These are phyloP conservation scores for Phytophthora constricta DNA, from an alignment of 352 stramenopile genomes.

Conservation along the genomic window DNA sequence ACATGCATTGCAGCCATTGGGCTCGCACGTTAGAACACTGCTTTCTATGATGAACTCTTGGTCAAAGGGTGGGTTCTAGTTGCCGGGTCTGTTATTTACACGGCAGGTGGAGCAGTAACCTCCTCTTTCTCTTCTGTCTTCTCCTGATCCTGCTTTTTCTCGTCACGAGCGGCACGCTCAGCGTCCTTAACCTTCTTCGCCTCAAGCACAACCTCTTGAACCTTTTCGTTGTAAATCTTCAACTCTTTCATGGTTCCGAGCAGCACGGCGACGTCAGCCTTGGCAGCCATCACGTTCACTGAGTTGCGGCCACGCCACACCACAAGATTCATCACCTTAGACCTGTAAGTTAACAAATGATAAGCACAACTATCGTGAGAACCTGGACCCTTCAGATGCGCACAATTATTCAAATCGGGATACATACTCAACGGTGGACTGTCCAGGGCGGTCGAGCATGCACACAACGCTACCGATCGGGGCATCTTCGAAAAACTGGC, in stretches of 20 bases:
- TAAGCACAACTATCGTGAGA: conserved; percentile 20
- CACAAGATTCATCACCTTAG: conserved; percentile 85
- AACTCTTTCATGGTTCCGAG: conserved; percentile 87
- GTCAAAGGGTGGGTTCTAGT: conserved; percentile 3
- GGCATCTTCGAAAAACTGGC: conserved; percentile 57
- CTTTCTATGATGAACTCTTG: conserved; percentile 19
- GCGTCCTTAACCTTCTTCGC: conserved; percentile 62
- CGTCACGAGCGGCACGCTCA: conserved; percentile 47
- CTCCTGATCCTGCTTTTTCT: conserved; percentile 35
- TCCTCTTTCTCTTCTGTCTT: conserved; percentile 7
- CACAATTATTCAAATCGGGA: background rate
- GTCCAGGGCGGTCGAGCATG: conserved; percentile 63
- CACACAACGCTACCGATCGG: conserved; percentile 84
- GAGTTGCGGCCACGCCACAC: conserved; percentile 88
- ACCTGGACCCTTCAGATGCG: background rate
- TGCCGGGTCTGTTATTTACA: conserved; percentile 17
- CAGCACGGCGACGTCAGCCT: conserved; percentile 79
- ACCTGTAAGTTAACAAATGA: conserved; percentile 44
- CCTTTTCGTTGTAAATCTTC: conserved; percentile 65
- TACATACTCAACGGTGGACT: conserved; percentile 76
- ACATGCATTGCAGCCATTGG: conserved; percentile 15
- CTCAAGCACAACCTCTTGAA: conserved; percentile 49
- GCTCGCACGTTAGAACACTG: conserved; percentile 18
- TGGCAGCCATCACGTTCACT: conserved; percentile 87
- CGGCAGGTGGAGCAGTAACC: conserved; percentile 13